These are phyloP conservation scores for Arctium lappa DNA, from an alignment of 129 eudicot species.

Conservation along the genomic window DNA sequence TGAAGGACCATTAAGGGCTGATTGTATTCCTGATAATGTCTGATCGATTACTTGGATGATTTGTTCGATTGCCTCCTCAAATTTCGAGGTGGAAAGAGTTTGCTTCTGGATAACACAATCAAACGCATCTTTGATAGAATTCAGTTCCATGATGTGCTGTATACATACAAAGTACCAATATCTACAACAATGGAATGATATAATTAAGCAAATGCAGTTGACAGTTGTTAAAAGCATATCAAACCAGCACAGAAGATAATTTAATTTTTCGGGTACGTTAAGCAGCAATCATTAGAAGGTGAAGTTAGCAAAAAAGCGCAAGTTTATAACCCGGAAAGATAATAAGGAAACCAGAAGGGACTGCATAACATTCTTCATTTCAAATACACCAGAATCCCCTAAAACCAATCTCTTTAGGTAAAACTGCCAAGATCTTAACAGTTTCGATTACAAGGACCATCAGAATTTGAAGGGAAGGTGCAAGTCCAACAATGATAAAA, in stretches of 20 bases:
- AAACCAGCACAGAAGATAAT: background rate
- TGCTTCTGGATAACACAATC: constrained; percentile 80
- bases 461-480: background rate
- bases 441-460: background rate
- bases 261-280: background rate
- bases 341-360: background rate
- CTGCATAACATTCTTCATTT: background rate
- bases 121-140: constrained; percentile 66
- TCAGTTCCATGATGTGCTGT: constrained; percentile 57
- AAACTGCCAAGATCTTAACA: background rate
- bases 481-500: background rate
- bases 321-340: background rate
- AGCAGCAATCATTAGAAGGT: background rate
- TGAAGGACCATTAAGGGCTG: constrained; percentile 26
- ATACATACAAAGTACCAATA: background rate
- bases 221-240: background rate
- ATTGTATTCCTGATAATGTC: constrained; percentile 58
- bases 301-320: background rate
- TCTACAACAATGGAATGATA: constrained; percentile 4
- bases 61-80: constrained; percentile 58
- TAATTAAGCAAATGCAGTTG: background rate
- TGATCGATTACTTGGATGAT: constrained; percentile 59
- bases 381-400: background rate
- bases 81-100: constrained; percentile 56
- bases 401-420: background rate